Evolutionary conservation across 352 stramenopile species (phyloP).

Genomic region (Achlya hypogyna): DNA sequence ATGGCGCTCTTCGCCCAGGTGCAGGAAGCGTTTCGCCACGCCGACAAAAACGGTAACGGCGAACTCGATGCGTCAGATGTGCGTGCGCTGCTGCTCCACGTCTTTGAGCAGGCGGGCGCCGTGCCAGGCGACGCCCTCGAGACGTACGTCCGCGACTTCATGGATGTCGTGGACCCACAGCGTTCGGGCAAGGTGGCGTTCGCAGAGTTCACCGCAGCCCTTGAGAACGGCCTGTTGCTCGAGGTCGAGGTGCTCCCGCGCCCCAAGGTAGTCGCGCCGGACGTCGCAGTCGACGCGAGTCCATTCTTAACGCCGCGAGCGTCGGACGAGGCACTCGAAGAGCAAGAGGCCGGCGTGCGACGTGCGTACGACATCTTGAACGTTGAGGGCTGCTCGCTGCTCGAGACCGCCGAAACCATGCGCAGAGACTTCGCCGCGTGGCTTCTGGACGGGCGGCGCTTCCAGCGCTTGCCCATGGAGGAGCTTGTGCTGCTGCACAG

Average conservation of each 20-base stretch:
- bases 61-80: constrained; percentile 74
- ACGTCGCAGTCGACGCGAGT: neutral
- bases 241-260: constrained; percentile 43
- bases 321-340: neutral
- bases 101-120: constrained; percentile 62
- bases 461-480: constrained; percentile 68
- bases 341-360: neutral
- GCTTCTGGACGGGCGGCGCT: constrained; percentile 62
- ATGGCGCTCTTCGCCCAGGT: constrained; percentile 82
- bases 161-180: constrained; percentile 58
- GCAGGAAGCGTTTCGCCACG: constrained; percentile 71
- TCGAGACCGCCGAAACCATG: neutral
- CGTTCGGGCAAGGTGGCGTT: constrained; percentile 60
- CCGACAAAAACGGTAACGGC: constrained; percentile 69
- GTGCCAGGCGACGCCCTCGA: constrained; percentile 57
- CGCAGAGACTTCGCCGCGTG: constrained; percentile 45
- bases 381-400: neutral
- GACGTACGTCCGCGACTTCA: constrained; percentile 64
- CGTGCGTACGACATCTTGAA: neutral
- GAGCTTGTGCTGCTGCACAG: constrained; percentile 72
- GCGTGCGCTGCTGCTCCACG: constrained; percentile 54
- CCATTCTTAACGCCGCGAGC: neutral
- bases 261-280: neutral
- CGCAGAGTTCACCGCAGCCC: constrained; percentile 61
- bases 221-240: constrained; percentile 63